Percentiles rank a stretch among this genome's conserved stretches.
Conservation (phyloP, 2,329 filamentous ascomycete species). For the Calonectria pseudoreteaudii region DNA sequence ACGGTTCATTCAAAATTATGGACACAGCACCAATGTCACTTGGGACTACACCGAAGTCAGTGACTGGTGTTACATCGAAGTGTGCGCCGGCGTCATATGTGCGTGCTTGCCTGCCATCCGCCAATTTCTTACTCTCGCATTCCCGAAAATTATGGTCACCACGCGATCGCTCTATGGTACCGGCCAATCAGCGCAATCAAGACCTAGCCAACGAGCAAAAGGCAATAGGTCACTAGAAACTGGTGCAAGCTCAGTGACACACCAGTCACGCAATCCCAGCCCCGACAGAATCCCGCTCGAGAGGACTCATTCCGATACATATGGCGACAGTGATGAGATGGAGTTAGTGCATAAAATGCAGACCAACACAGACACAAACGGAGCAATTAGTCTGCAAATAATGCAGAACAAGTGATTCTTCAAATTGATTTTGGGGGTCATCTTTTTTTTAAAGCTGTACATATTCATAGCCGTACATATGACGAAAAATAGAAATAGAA, state of each 20-base stretch:
- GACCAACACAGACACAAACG: not conserved
- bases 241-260: not conserved
- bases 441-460: not conserved
- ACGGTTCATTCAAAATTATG: not conserved
- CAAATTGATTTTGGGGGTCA: not conserved
- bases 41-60: not conserved
- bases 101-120: not conserved
- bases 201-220: not conserved
- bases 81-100: not conserved
- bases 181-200: not conserved
- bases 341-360: not conserved
- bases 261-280: not conserved
- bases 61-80: not conserved
- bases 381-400: not conserved
- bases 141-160: not conserved
- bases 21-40: not conserved
- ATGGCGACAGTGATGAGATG: not conserved
- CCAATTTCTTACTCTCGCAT: not conserved
- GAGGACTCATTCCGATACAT: not conserved
- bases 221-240: not conserved
- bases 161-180: not conserved
- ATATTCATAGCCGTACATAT: not conserved
- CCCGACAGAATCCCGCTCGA: not conserved
- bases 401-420: not conserved
- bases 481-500: not conserved